Percentiles rank a stretch among this genome's conserved stretches.
These are phyloP conservation scores for Aspergillus tubingensis DNA, from an alignment of 2,329 filamentous ascomycete species.

Conservation along the genomic window DNA sequence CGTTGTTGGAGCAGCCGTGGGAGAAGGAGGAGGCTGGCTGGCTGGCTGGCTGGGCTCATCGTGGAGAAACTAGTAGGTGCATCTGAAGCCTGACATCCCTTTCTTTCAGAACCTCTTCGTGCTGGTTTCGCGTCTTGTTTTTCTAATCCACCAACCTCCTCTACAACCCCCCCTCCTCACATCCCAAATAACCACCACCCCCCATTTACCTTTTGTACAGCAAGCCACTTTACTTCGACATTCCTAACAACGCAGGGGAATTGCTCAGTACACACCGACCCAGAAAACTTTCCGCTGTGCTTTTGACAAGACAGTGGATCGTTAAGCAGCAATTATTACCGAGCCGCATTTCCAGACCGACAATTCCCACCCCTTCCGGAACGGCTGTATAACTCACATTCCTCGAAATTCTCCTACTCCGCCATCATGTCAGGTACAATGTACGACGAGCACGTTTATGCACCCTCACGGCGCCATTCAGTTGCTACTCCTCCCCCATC, in stretches of 20 bases:
- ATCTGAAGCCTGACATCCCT: constrained; percentile 18
- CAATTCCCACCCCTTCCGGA: constrained; percentile 16
- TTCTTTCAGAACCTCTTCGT: constrained; percentile 19
- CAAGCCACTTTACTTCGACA: constrained; percentile 14
- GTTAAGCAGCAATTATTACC: constrained; percentile 19
- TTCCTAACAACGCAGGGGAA: constrained; percentile 1
- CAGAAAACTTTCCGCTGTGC: constrained; percentile 13
- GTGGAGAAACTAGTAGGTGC: constrained; percentile 9
- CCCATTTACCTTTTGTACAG: constrained; percentile 7
- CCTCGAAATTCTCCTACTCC: constrained; percentile 23
- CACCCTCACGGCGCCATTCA: constrained; percentile 61
- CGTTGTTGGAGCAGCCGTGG: constrained; percentile 16
- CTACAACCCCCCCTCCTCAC: not conserved
- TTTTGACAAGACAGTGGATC: constrained; percentile 18
- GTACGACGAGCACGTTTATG: constrained; percentile 51
- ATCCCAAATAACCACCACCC: not conserved
- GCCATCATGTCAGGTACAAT: constrained; percentile 36
- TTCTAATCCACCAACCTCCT: constrained; percentile 1
- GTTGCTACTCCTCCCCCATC: constrained; percentile 46
- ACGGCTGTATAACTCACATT: constrained; percentile 19
- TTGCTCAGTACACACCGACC: not conserved
- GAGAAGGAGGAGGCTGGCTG: no score
- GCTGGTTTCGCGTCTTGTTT: constrained; percentile 7
- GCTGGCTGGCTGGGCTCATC: constrained; percentile 6
- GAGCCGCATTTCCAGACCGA: constrained; percentile 13